phyloP scores from a whole-genome alignment of 371 early-diverging fungal species.

The Dichotomocladium elegans region DNA sequence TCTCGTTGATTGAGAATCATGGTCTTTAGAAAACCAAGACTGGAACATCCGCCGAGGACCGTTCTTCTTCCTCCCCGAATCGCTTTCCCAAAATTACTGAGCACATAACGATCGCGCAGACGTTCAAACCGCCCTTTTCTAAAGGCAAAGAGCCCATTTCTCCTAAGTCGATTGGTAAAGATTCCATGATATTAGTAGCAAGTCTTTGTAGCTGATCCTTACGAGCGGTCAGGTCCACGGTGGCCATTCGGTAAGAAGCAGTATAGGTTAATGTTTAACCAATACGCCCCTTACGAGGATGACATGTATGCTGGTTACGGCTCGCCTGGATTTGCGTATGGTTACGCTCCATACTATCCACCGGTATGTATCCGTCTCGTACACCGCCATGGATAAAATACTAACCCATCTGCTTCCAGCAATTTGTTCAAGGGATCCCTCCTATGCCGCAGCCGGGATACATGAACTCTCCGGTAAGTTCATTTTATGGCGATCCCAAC shows the following conservation, averaged over 20 bases:
- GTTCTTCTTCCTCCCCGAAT: no score
- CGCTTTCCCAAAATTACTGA: no score
- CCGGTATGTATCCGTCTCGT: constrained; percentile 12
- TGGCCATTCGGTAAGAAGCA: constrained; percentile 50
- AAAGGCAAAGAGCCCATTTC: constrained; percentile 17
- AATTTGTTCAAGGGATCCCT: constrained; percentile 36
- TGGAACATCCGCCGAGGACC: no score
- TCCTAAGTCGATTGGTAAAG: constrained; percentile 33
- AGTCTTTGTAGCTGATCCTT: no score
- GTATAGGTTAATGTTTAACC: constrained; percentile 39
- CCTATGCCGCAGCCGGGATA: constrained; percentile 17
- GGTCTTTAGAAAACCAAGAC: no score
- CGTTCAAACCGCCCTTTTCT: constrained; percentile 29
- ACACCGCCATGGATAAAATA: not conserved
- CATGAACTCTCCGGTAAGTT: constrained; percentile 40
- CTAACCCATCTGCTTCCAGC: not conserved
- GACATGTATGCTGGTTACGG: constrained; percentile 33
- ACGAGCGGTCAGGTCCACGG: constrained; percentile 38
- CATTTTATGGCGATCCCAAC: not conserved
- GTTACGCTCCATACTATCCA: constrained; percentile 45
- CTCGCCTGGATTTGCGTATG: constrained; percentile 40
- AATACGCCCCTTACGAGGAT: constrained; percentile 32
- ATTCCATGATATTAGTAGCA: no score
- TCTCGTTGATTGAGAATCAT: no score
- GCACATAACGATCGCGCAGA: constrained; percentile 23